Evolutionary conservation across 2,329 filamentous ascomycete genomes (phyloP).

Genomic region (Rhynchosporium secalis): DNA sequence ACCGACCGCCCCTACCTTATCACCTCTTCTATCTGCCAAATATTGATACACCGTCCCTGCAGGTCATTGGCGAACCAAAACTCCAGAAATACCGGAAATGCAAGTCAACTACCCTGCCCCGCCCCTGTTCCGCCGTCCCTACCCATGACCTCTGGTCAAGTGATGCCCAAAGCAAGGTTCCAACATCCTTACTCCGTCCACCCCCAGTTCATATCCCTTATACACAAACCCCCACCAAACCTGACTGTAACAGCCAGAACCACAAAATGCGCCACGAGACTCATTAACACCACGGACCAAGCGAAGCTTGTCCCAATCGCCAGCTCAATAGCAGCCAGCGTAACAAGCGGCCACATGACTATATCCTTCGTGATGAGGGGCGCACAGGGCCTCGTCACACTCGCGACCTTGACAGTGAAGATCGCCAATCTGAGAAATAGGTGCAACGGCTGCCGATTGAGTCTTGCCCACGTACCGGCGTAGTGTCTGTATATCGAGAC

Average conservation of each 20-base stretch:
- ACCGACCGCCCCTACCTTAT: too few species aligned
- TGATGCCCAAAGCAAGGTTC: background rate
- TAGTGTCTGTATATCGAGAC: slow-evolving; percentile 41
- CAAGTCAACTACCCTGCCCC: background rate
- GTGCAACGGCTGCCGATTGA: slow-evolving; percentile 40
- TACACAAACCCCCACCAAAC: slow-evolving; percentile 39
- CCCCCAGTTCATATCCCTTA: slow-evolving; percentile 19
- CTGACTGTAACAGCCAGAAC: slow-evolving; percentile 45
- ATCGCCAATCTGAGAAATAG: slow-evolving; percentile 55
- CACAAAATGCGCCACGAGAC: slow-evolving; percentile 47
- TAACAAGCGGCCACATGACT: slow-evolving; percentile 66
- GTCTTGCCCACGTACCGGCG: slow-evolving; percentile 37
- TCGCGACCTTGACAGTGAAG: slow-evolving; percentile 68
- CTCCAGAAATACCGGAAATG: background rate
- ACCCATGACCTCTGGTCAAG: background rate
- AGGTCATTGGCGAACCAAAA: background rate
- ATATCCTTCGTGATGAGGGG: slow-evolving; percentile 67
- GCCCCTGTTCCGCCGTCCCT: background rate
- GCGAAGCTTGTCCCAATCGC: slow-evolving; percentile 42
- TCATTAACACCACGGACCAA: slow-evolving; percentile 42
- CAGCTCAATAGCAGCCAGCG: slow-evolving; percentile 68
- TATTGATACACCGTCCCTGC: background rate
- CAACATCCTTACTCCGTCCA: slow-evolving; percentile 1
- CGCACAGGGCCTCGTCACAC: slow-evolving; percentile 67
- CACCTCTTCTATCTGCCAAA: too few species aligned